Evolutionary conservation across 805 yeast species (phyloP).

Genomic region (Saccharomyces mikatae): DNA sequence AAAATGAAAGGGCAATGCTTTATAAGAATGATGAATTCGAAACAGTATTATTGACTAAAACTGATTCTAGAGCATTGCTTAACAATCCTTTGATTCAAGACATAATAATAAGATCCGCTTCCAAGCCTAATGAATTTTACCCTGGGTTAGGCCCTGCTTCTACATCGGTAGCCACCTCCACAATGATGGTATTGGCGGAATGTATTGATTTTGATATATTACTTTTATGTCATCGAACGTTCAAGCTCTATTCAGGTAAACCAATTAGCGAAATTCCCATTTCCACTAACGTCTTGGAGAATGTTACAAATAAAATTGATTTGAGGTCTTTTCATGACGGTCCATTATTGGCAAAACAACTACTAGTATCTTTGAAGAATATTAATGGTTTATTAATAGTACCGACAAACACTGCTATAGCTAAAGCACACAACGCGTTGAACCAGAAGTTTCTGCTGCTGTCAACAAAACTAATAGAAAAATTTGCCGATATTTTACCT

Average conservation of each 20-base stretch:
- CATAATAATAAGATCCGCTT: constrained; percentile 26
- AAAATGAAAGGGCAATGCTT: constrained; percentile 21
- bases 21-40: constrained; percentile 28
- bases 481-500: constrained; percentile 35
- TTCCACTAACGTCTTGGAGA: constrained; percentile 28
- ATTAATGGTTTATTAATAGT: constrained; percentile 28
- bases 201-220: constrained; percentile 42
- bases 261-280: constrained; percentile 24
- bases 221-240: constrained; percentile 35
- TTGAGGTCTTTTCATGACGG: constrained; percentile 27
- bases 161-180: constrained; percentile 28
- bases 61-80: constrained; percentile 43
- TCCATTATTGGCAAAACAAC: constrained; percentile 24
- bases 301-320: constrained; percentile 20
- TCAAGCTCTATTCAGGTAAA: constrained; percentile 28
- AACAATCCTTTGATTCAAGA: constrained; percentile 32
- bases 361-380: constrained; percentile 25
- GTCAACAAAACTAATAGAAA: constrained; percentile 32
- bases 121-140: constrained; percentile 25
- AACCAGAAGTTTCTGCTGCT: constrained; percentile 24
- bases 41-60: constrained; percentile 35
- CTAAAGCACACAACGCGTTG: constrained; percentile 21
- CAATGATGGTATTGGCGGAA: constrained; percentile 33
- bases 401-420: constrained; percentile 13
- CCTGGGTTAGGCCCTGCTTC: constrained; percentile 26